Percentiles rank a stretch among this genome's conserved stretches.
phyloP scores from a whole-genome alignment of 768 basidiomycete species.

The Lepiota venenata region DNA sequence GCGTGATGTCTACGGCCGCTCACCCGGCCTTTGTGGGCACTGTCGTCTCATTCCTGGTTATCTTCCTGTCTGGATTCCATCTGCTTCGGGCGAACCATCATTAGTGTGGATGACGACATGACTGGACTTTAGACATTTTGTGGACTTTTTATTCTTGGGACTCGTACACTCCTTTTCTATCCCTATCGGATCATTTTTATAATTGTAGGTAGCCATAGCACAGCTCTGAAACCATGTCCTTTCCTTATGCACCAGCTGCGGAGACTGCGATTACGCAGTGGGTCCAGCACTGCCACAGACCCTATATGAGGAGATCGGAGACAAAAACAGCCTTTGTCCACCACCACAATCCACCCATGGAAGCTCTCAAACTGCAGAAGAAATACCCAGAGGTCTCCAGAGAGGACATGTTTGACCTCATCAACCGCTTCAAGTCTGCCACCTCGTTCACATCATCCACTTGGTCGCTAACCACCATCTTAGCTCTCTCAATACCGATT shows the following conservation, averaged over 20 bases:
- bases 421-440: constrained; percentile 94
- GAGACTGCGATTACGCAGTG: constrained; percentile 8
- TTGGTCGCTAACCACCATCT: constrained; percentile 6
- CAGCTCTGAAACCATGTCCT: not conserved
- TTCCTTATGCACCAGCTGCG: not conserved
- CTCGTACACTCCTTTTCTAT: constrained; percentile 2
- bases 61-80: constrained; percentile 64
- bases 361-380: constrained; percentile 82
- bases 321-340: constrained; percentile 3
- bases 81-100: constrained; percentile 37
- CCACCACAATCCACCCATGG: constrained; percentile 45
- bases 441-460: constrained; percentile 7
- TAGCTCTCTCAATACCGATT: constrained; percentile 74
- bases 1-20: constrained; percentile 33
- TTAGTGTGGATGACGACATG: not conserved
- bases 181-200: constrained; percentile 1
- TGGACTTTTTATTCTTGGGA: constrained; percentile 8
- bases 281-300: constrained; percentile 9
- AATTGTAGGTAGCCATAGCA: not conserved
- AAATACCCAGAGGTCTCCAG: constrained; percentile 89
- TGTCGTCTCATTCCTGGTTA: constrained; percentile 53
- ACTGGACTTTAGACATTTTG: constrained; percentile 1
- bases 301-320: constrained; percentile 13
- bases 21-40: constrained; percentile 58
- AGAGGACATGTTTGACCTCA: constrained; percentile 93